Percentiles rank a stretch among this genome's conserved stretches.
Conservation (phyloP, 2,329 filamentous ascomycete species). For the Knufia petricola region DNA sequence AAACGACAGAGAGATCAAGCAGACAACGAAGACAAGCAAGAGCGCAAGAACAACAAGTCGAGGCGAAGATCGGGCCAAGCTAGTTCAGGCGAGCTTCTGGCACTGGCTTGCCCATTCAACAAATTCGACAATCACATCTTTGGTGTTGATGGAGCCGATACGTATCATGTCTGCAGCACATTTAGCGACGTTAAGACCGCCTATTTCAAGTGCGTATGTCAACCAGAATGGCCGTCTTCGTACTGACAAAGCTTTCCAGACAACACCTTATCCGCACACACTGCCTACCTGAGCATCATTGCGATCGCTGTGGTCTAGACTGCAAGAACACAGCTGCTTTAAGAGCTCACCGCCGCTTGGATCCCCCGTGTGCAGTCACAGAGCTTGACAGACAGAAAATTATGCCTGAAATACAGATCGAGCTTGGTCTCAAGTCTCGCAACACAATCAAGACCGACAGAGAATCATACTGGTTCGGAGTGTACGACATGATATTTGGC, state of each 20-base stretch:
- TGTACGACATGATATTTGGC: slow-evolving; percentile 9
- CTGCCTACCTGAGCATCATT: slow-evolving; percentile 6
- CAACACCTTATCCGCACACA: slow-evolving; percentile 10
- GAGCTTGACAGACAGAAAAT: slow-evolving; percentile 11
- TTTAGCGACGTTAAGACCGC: slow-evolving; percentile 9
- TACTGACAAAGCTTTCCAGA: neutral
- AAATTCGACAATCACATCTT: slow-evolving; percentile 9
- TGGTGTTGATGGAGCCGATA: slow-evolving; percentile 5
- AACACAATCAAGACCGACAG: slow-evolving; percentile 4
- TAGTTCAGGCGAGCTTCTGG: neutral
- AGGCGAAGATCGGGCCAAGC: neutral
- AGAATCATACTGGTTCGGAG: slow-evolving; percentile 8
- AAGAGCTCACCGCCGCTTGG: slow-evolving; percentile 1
- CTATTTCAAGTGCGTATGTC: slow-evolving; percentile 9
- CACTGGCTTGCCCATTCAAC: slow-evolving; percentile 11
- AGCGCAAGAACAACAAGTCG: slow-evolving; percentile 1
- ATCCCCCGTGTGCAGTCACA: slow-evolving; percentile 3
- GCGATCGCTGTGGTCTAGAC: slow-evolving; percentile 5
- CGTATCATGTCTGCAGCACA: slow-evolving; percentile 9
- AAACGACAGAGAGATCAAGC: neutral
- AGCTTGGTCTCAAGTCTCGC: slow-evolving; percentile 8
- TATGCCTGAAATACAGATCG: slow-evolving; percentile 4
- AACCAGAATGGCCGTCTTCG: neutral
- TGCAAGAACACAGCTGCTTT: neutral
- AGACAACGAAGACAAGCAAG: slow-evolving; percentile 3